Conservation (phyloP, 192 early-diverging fungal species). For the Umbelopsis ramanniana region DNA sequence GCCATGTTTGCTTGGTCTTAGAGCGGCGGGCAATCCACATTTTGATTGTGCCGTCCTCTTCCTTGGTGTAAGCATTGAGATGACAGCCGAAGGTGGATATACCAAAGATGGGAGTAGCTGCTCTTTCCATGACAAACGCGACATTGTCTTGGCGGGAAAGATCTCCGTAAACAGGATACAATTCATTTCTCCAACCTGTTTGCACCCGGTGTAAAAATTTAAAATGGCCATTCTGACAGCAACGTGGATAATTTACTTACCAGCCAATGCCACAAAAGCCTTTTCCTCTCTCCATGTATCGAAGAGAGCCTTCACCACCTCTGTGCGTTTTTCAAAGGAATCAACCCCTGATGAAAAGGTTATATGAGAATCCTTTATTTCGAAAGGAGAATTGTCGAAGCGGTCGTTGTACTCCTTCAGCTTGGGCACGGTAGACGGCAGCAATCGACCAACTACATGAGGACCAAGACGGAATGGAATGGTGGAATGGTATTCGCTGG, state of each 20-base stretch:
- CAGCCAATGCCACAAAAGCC: slow-evolving; percentile 29
- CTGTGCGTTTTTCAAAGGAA: slow-evolving; percentile 33
- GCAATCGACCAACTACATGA: slow-evolving; percentile 46
- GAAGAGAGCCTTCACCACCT: slow-evolving; percentile 42
- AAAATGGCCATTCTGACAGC: background rate
- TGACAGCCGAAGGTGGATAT: slow-evolving; percentile 88
- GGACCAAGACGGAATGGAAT: slow-evolving; percentile 43
- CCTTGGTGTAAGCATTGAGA: slow-evolving; percentile 76
- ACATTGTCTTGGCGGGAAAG: slow-evolving; percentile 33
- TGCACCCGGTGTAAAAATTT: background rate
- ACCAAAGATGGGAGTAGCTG: slow-evolving; percentile 80
- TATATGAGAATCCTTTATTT: slow-evolving; percentile 41
- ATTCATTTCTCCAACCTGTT: slow-evolving; percentile 84
- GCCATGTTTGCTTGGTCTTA: slow-evolving; percentile 83
- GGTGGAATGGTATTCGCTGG: slow-evolving; percentile 23
- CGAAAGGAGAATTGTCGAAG: slow-evolving; percentile 38
- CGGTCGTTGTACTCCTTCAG: slow-evolving; percentile 44
- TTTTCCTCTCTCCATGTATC: slow-evolving; percentile 44
- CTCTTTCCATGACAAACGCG: slow-evolving; percentile 77
- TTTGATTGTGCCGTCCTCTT: slow-evolving; percentile 47
- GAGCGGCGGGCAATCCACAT: slow-evolving; percentile 92
- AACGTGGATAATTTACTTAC: slow-evolving; percentile 3
- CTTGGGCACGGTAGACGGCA: slow-evolving; percentile 29
- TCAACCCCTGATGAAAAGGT: slow-evolving; percentile 42
- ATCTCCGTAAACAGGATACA: slow-evolving; percentile 78